A percentile compares a stretch with the other conserved stretches of the same genome.
phyloP scores from a whole-genome alignment of 2,329 filamentous ascomycete genomes.

The Fusarium sp. region DNA sequence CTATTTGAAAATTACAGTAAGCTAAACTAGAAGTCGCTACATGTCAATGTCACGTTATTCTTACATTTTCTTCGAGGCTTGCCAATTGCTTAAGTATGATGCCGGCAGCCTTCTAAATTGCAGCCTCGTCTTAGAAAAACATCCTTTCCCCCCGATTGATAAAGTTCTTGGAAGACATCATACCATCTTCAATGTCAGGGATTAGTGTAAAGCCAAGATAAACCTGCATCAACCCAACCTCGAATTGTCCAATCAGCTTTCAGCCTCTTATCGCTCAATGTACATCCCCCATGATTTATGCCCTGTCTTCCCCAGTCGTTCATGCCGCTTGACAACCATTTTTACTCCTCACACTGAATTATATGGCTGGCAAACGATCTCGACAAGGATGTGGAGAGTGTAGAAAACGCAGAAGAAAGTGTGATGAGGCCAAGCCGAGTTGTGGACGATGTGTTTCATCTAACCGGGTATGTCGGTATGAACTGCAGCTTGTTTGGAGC shows the following conservation, averaged over 20 bases:
- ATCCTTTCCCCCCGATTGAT: too few relatives aligned
- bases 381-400: slow-evolving; percentile 47
- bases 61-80: too few relatives aligned
- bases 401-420: slow-evolving; percentile 44
- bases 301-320: background rate
- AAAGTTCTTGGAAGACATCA: background rate
- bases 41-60: too few relatives aligned
- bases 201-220: background rate
- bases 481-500: slow-evolving; percentile 43
- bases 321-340: background rate
- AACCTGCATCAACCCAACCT: background rate
- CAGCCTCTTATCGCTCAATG: background rate
- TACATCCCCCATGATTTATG: background rate
- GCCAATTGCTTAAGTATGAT: too few relatives aligned
- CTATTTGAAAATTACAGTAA: too few relatives aligned
- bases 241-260: background rate
- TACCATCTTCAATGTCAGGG: background rate
- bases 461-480: slow-evolving; percentile 38
- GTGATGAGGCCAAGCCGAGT: slow-evolving; percentile 44
- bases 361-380: slow-evolving; percentile 42
- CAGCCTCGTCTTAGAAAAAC: too few relatives aligned
- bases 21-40: too few relatives aligned
- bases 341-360: too few relatives aligned
- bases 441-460: slow-evolving; percentile 38
- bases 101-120: too few relatives aligned